Conservation (phyloP, 2,329 filamentous ascomycete genomes). For the Pseudogymnoascus sp. region DNA sequence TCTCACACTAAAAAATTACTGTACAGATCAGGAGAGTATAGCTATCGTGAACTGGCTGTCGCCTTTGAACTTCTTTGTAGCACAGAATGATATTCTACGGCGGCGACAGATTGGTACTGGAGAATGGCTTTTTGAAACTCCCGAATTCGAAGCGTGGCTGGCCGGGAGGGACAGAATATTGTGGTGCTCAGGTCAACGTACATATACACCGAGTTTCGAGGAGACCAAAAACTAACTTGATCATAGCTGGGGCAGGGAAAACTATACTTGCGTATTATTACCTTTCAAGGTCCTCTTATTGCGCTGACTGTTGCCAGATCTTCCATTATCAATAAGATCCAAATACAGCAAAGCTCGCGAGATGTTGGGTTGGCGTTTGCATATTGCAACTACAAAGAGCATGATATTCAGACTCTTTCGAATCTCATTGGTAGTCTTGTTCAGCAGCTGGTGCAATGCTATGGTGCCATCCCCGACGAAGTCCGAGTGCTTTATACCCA, state of each 20-base stretch:
- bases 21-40: neutral
- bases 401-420: constrained; percentile 22
- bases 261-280: neutral
- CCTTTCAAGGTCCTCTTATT: neutral
- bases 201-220: neutral
- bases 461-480: neutral
- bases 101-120: neutral
- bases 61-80: neutral
- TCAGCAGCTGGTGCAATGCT: constrained; percentile 22
- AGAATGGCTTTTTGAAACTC: neutral
- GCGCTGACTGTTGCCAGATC: constrained; percentile 1
- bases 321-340: constrained; percentile 10
- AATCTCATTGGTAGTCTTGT: constrained; percentile 21
- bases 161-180: neutral
- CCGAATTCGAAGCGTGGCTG: neutral
- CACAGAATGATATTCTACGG: neutral
- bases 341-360: neutral
- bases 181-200: neutral
- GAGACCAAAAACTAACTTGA: neutral
- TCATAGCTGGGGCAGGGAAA: neutral
- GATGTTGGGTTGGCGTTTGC: constrained; percentile 28
- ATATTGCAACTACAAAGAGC: constrained; percentile 31
- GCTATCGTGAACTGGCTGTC: neutral
- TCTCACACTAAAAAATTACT: neutral
- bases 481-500: neutral